These are phyloP conservation scores for Malassezia arunalokei DNA, from an alignment of 1,284 basidiomycete species.

Conservation along the genomic window DNA sequence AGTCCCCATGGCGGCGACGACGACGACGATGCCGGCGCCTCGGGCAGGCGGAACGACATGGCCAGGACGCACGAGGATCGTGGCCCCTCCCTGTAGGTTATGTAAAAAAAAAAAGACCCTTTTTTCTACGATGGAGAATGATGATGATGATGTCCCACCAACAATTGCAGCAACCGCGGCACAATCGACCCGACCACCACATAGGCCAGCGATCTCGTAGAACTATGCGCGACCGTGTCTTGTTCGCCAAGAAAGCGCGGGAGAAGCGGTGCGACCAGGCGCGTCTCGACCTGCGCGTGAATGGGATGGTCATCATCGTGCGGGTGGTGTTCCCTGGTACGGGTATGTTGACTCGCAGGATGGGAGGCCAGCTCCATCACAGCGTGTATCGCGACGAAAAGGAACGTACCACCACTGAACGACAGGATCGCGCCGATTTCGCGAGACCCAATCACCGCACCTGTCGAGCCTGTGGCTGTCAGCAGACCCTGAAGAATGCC, in stretches of 20 bases:
- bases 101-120: neutral
- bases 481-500: conserved; percentile 5
- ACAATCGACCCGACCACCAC: conserved; percentile 11
- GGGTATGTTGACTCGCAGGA: neutral
- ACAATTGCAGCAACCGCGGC: conserved; percentile 10
- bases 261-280: neutral
- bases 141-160: conserved; percentile 4
- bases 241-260: neutral
- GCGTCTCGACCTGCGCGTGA: conserved; percentile 2
- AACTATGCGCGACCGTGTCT: neutral
- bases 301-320: conserved; percentile 16
- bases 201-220: neutral
- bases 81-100: too few species aligned
- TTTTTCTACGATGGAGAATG: neutral
- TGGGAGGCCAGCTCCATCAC: conserved; percentile 30
- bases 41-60: conserved; percentile 6
- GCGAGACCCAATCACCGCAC: conserved; percentile 18
- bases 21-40: neutral
- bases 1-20: conserved; percentile 2
- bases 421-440: conserved; percentile 60
- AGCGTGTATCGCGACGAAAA: conserved; percentile 71
- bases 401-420: conserved; percentile 80
- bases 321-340: conserved; percentile 8
- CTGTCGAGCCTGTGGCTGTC: neutral
- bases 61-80: neutral